Percentiles rank a stretch among this genome's conserved stretches.
These are phyloP conservation scores for Apophysomyces trapeziformis DNA, from an alignment of 371 early-diverging fungal species.

Conservation along the genomic window DNA sequence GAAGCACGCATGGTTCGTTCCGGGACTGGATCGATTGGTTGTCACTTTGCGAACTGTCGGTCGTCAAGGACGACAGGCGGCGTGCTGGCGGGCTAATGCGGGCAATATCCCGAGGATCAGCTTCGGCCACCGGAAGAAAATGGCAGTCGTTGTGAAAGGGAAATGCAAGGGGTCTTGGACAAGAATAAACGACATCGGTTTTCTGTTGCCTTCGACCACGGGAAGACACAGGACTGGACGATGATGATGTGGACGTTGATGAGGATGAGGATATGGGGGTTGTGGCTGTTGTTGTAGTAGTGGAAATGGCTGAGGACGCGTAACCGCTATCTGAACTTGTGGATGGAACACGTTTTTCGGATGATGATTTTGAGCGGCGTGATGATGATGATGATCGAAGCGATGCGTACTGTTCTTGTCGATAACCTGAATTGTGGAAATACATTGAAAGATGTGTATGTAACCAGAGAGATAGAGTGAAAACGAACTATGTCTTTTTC, in stretches of 20 bases:
- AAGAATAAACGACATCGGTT: constrained; percentile 52
- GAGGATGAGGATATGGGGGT: neutral
- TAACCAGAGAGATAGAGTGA: neutral
- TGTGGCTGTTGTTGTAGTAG: constrained; percentile 15
- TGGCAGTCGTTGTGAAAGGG: constrained; percentile 60
- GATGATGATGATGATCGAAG: constrained; percentile 19
- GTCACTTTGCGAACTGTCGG: neutral
- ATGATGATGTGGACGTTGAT: too few relatives aligned
- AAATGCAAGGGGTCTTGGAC: constrained; percentile 55
- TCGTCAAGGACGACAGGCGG: constrained; percentile 9
- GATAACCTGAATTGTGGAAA: constrained; percentile 44
- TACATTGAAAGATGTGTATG: constrained; percentile 21
- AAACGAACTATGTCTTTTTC: neutral
- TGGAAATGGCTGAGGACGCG: constrained; percentile 37
- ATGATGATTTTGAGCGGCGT: constrained; percentile 4
- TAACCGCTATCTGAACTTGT: constrained; percentile 48
- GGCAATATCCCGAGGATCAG: constrained; percentile 55
- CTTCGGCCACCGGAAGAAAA: constrained; percentile 56
- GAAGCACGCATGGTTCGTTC: constrained; percentile 26
- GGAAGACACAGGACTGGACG: neutral
- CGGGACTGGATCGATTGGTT: constrained; percentile 3
- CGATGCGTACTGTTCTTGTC: constrained; percentile 43
- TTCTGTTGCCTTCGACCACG: constrained; percentile 3
- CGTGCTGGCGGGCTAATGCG: constrained; percentile 26
- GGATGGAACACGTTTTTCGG: constrained; percentile 20